These are phyloP conservation scores for Shiraia bambusicola DNA, from an alignment of 2,329 filamentous ascomycete species.

Conservation along the genomic window DNA sequence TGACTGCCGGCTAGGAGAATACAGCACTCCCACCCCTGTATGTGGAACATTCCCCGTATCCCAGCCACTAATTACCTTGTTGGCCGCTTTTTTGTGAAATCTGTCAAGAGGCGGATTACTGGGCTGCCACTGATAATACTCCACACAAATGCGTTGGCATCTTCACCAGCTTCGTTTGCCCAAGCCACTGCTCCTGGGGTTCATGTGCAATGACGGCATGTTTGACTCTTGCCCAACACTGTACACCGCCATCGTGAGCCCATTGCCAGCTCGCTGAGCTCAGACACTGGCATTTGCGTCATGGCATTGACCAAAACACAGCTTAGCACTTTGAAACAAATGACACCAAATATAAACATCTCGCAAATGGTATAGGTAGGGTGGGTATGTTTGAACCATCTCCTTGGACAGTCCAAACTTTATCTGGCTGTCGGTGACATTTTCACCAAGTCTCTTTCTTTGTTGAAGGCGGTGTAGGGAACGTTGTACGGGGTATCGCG, in stretches of 20 bases:
- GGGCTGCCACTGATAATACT: conserved; percentile 11
- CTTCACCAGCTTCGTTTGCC: conserved; percentile 8
- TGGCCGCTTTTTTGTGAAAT: neutral
- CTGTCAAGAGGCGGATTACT: conserved; percentile 3
- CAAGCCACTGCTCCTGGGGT: conserved; percentile 5
- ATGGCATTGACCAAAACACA: too few relatives aligned
- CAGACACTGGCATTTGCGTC: neutral
- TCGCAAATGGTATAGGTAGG: too few relatives aligned
- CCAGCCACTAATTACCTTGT: neutral
- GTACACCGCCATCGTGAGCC: conserved; percentile 19
- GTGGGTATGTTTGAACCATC: too few relatives aligned
- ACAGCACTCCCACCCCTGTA: neutral
- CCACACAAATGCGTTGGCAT: conserved; percentile 17
- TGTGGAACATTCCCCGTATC: neutral
- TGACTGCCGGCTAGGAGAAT: neutral
- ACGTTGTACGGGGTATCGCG: too few relatives aligned
- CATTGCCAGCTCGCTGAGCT: conserved; percentile 2
- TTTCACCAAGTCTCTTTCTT: too few relatives aligned
- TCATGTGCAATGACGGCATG: conserved; percentile 20
- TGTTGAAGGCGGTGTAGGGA: too few relatives aligned
- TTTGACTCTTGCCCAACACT: conserved; percentile 3
- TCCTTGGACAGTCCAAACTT: too few relatives aligned
- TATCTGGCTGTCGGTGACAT: too few relatives aligned
- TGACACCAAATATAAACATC: too few relatives aligned
- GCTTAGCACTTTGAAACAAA: too few relatives aligned